Evolutionary conservation across 2,329 filamentous ascomycete genomes (phyloP), one percentile per base, ranked within the genome.

Genomic region (Stagonosporopsis cucurbitacearum): DNA sequence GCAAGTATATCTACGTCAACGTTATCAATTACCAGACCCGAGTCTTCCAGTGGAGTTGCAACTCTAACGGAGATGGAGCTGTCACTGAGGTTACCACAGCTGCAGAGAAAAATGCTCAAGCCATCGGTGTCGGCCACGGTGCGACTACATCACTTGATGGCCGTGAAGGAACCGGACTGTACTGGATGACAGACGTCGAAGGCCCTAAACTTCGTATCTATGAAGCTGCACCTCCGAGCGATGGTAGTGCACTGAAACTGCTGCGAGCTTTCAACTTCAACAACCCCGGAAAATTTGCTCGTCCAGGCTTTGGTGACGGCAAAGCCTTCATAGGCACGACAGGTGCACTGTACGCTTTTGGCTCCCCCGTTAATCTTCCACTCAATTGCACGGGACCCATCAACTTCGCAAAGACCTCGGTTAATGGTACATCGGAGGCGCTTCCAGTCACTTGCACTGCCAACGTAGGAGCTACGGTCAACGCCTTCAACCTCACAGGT

Each of bases 1-100:
- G 78, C 33, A 79, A 78, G 13, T 82, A 81, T 60, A 73, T 82
- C 47, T 82, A 81, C 66, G 78, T 81, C 64, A 80, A 77, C 52
- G 75, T 85, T 5, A 84, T 86, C 49, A 78, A 81, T 61, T 82
- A 81, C 61, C 78, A 80, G 13, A 82, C 82, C 0, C 78, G 82
- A 45, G 82, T 84, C 17, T 86, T 85, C 77, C 83, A 85, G 60
- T 86, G 86, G 65, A 79, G 80, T 2, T 85, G 82, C 65, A 73
- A 77, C 57, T 71, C 73, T 20, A 54, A 49, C 32, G 83, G 83
- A 3, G 76, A 81, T 9, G 80, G 84, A 0, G 77, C 78, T 2
- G 86, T 87, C 47, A 79, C 81, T 20, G 81, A 83, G 62, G 80
- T 84, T 1, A 81, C 80, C 4, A 78, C 81, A 50, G 81, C 78